Base-by-base conservation (phyloP, 177 flowering plant species). In the Vitis hybrid region DNA sequence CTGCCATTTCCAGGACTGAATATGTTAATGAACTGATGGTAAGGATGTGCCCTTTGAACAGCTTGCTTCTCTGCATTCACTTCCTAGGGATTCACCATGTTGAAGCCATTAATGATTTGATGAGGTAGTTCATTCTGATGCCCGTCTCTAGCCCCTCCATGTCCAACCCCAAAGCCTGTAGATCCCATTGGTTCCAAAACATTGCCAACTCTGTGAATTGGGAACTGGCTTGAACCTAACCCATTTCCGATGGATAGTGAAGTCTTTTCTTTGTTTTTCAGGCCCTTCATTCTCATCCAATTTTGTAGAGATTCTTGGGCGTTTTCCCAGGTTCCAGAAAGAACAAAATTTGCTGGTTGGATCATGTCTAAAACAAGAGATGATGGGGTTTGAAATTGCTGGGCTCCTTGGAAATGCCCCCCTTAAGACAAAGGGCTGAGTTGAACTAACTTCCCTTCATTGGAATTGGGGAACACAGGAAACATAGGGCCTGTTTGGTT, bases 121-220 rank as follows among this genome's bases (percentile, higher is more conserved):
- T 49, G 18, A 18, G 4, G 50, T 10, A 67, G 61, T 11, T 54
- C 9, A 1, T 57, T 13, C 44, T 18, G 8, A 31, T 13, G 17
- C 12, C 24, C 11, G 11, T 28, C n/a, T 15, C 49, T 18, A 13
- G 1, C 51, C 11, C 31, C 47, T n/a, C 62, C 28, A 67, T 54
- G 11, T 15, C 51, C 69, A 24, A 65, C 18, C 19, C 56, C 68
- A 20, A 52, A 22, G 19, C 17, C 7, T 51, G 68, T 15, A 20
- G 68, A n/a, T 14, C 68, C 28, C 15, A 65, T 13, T 47, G 68
- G 57, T 20, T 65, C 57, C 54, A 20, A 5, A 65, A 65, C 44
- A 65, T 51, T 52, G 17, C 18, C 57, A 52, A 8, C 3, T 51
- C 33, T 57, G 52, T 65, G 19, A 13, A 65, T 14, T 22, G 18